Base-by-base conservation (phyloP, 805 yeast species). In the Brettanomyces custersianus region DNA sequence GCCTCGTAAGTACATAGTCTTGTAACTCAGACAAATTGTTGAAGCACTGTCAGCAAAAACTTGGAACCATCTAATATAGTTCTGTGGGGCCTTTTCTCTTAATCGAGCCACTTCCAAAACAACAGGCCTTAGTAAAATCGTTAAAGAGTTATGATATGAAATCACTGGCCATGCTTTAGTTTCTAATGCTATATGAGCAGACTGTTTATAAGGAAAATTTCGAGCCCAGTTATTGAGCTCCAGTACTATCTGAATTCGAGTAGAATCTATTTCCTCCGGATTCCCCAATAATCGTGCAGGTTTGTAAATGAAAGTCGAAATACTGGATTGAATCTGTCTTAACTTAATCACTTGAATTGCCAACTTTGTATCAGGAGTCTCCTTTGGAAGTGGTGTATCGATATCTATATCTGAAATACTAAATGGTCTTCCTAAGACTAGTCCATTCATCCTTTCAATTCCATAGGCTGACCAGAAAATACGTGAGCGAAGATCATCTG, bases 381-480 rank as follows among this genome's bases (percentile, higher is more conserved):
- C 51, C 2, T 48, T 28, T 2, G 51, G 49, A 20, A 40, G 40
- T 2, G 62, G 58, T 3, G 45, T 52, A 37, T 52, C 60, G 27
- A 62, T 57, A 36, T 59, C 63, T 18, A 44, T 43, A 36, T 59
- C 65, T 5, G 60, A 42, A n/a, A 62, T 57, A 12, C 61, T 51
- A 39, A 59, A 59, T 11, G 66, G 66, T 34, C 63, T 44, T 3
- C 65, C 63, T 22, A 60, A 39, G 4, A 57, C 49, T 10, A 60
- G 39, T 1, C 60, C 63, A 33, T 52, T 54, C 25, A 57, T 52
- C 36, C 63, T 37, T 38, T 60, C 63, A 43, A 59, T 44, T 5
- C 61, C 57, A 40, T 57, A 60, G 4, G 62, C 61, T 38, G 54
- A 53, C 63, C 63, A 60, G 37, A 60, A 59, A 5, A 60, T 44